Evolutionary conservation across 2,329 filamentous ascomycete genomes (phyloP).

Genomic region (Talaromyces sp.): DNA sequence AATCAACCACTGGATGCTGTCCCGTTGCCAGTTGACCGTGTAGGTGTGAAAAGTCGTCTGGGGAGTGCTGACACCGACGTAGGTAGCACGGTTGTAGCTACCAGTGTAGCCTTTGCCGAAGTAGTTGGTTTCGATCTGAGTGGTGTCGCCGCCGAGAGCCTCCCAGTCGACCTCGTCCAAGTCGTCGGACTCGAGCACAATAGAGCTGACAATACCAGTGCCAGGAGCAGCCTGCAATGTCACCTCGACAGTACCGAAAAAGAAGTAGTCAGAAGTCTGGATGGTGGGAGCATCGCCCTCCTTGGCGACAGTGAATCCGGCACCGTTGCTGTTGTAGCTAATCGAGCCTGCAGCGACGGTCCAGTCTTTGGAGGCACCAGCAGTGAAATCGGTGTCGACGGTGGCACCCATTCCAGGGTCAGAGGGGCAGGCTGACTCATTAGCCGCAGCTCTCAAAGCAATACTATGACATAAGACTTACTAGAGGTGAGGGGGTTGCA

Average conservation of each 20-base stretch:
- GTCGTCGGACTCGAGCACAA: slow-evolving; percentile 88
- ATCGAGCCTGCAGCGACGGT: slow-evolving; percentile 51
- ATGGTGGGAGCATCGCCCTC: slow-evolving; percentile 84
- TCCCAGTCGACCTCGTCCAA: slow-evolving; percentile 92
- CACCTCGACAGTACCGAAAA: slow-evolving; percentile 89
- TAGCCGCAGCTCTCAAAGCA: slow-evolving; percentile 1
- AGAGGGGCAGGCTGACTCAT: slow-evolving; percentile 55
- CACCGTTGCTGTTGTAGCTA: slow-evolving; percentile 70
- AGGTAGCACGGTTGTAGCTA: slow-evolving; percentile 76
- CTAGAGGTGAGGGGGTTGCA: slow-evolving; percentile 63
- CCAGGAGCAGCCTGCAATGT: slow-evolving; percentile 82
- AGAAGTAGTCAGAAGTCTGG: slow-evolving; percentile 89
- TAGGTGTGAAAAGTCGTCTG: slow-evolving; percentile 46
- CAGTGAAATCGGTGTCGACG: slow-evolving; percentile 39
- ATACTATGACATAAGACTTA: slow-evolving; percentile 19
- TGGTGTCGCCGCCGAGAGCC: slow-evolving; percentile 35
- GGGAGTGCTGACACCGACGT: slow-evolving; percentile 64
- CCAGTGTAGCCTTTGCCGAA: slow-evolving; percentile 89
- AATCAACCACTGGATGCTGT: slow-evolving; percentile 62
- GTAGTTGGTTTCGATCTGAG: slow-evolving; percentile 74
- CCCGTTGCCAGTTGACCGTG: slow-evolving; percentile 63
- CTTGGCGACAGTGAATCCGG: slow-evolving; percentile 71
- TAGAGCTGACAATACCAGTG: slow-evolving; percentile 84
- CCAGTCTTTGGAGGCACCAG: slow-evolving; percentile 67
- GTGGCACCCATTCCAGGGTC: slow-evolving; percentile 63